Evolutionary conservation across 371 early-diverging fungal genomes (phyloP).

Genomic region (Mortierella sp.): DNA sequence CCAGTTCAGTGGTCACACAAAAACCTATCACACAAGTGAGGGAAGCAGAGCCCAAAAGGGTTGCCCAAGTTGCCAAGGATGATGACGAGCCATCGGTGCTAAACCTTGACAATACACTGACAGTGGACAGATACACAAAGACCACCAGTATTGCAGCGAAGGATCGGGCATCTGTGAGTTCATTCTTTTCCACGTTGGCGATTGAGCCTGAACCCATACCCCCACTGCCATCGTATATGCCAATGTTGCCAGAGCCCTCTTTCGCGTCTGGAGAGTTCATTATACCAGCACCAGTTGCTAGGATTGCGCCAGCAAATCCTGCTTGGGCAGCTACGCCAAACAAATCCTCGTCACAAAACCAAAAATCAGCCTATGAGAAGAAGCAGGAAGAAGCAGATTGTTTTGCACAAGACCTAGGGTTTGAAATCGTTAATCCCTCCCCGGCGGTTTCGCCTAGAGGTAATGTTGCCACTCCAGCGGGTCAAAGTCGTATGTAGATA

Average conservation of each 20-base stretch:
- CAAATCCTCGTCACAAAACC: not conserved
- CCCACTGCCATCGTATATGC: not conserved
- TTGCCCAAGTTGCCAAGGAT: not conserved
- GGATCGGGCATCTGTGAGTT: conserved; percentile 46
- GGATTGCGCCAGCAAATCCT: conserved; percentile 18
- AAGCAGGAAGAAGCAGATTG: conserved; percentile 40
- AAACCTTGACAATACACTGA: conserved; percentile 29
- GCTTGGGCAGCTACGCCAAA: not conserved
- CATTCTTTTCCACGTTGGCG: conserved; percentile 43
- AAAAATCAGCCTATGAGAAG: conserved; percentile 10
- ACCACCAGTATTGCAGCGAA: conserved; percentile 1
- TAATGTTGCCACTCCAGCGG: conserved; percentile 8
- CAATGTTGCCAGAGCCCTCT: conserved; percentile 13
- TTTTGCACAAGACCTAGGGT: conserved; percentile 52
- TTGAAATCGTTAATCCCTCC: conserved; percentile 48
- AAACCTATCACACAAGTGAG: not conserved
- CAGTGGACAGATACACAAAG: conserved; percentile 24
- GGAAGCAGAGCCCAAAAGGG: not conserved
- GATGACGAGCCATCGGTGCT: conserved; percentile 43
- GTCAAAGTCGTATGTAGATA: conserved; percentile 15
- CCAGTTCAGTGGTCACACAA: no score
- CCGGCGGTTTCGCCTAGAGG: conserved; percentile 27
- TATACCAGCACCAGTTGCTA: conserved; percentile 44
- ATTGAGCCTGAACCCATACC: conserved; percentile 38
- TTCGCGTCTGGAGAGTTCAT: conserved; percentile 37